phyloP scores from a whole-genome alignment of 805 yeast genomes.

The Komagataella pseudopastoris region DNA sequence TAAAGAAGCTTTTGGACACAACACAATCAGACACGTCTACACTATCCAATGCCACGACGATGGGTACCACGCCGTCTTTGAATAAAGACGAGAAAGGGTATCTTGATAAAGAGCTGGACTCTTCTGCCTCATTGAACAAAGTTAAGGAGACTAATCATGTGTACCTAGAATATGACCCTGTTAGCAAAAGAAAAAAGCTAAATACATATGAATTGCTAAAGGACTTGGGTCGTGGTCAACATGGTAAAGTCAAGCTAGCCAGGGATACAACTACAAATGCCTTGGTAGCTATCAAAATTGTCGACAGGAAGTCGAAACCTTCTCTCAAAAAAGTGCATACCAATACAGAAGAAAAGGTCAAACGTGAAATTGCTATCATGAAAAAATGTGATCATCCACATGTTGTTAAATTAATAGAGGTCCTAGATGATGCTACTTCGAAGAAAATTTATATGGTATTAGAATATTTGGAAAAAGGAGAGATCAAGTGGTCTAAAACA shows the following conservation, averaged over 20 bases:
- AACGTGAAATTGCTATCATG: slow-evolving; percentile 86
- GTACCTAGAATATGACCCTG: slow-evolving; percentile 79
- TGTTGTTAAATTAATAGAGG: slow-evolving; percentile 78
- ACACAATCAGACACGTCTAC: neutral
- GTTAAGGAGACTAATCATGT: slow-evolving; percentile 82
- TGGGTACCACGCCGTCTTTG: neutral
- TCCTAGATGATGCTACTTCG: slow-evolving; percentile 72
- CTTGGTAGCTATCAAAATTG: slow-evolving; percentile 86
- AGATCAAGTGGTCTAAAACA: slow-evolving; percentile 63
- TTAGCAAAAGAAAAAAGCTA: slow-evolving; percentile 63
- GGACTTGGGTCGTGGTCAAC: slow-evolving; percentile 94
- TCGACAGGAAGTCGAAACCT: slow-evolving; percentile 58
- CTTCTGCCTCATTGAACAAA: slow-evolving; percentile 4
- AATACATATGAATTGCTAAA: slow-evolving; percentile 81
- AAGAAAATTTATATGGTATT: slow-evolving; percentile 81
- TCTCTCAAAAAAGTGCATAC: slow-evolving; percentile 27
- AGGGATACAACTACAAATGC: slow-evolving; percentile 49
- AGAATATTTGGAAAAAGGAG: slow-evolving; percentile 86
- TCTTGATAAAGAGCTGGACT: slow-evolving; percentile 2
- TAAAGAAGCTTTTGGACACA: neutral
- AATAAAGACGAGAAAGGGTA: neutral
- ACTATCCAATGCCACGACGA: neutral
- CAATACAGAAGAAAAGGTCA: slow-evolving; percentile 54
- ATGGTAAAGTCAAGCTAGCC: slow-evolving; percentile 94
- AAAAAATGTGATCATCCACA: slow-evolving; percentile 86